These are phyloP conservation scores for Kodamaea neixiangensis DNA, from an alignment of 805 yeast species.

Conservation along the genomic window DNA sequence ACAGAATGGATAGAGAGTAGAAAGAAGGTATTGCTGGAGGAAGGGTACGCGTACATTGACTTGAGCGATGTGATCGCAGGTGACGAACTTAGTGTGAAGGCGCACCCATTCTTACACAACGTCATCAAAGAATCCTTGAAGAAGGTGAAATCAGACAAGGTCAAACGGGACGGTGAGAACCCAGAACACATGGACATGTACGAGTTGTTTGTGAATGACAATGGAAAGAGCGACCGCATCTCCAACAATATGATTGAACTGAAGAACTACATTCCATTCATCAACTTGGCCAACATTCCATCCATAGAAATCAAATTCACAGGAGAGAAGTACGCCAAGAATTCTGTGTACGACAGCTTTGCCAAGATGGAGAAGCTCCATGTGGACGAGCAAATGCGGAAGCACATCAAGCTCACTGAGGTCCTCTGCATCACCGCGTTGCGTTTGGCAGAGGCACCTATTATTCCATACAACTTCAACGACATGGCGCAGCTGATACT, in stretches of 20 bases:
- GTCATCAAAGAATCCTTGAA: conserved; percentile 46
- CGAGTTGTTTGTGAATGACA: conserved; percentile 17
- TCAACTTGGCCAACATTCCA: conserved; percentile 66
- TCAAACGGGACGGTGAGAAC: conserved; percentile 10
- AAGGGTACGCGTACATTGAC: conserved; percentile 73
- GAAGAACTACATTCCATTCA: conserved; percentile 72
- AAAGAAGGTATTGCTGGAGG: conserved; percentile 52
- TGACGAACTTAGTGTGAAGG: conserved; percentile 51
- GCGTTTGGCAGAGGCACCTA: conserved; percentile 71
- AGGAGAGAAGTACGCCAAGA: conserved; percentile 46
- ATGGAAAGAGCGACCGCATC: conserved; percentile 24
- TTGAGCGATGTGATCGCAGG: conserved; percentile 65
- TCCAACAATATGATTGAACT: conserved; percentile 39
- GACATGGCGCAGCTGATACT: conserved; percentile 48
- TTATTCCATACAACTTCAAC: conserved; percentile 66
- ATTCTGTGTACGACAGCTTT: conserved; percentile 67
- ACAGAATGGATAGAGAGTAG: conserved; percentile 70
- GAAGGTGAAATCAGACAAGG: conserved; percentile 19
- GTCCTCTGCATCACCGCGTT: conserved; percentile 54
- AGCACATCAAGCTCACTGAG: conserved; percentile 58
- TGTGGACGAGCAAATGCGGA: conserved; percentile 57
- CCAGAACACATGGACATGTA: conserved; percentile 20
- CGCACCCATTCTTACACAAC: conserved; percentile 65
- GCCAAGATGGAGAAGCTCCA: conserved; percentile 47
- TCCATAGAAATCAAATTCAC: conserved; percentile 59